Percentiles rank a stretch among this genome's conserved stretches.
These are phyloP conservation scores for Salmacisia buchloeana DNA, from an alignment of 1,284 basidiomycete genomes.

Conservation along the genomic window DNA sequence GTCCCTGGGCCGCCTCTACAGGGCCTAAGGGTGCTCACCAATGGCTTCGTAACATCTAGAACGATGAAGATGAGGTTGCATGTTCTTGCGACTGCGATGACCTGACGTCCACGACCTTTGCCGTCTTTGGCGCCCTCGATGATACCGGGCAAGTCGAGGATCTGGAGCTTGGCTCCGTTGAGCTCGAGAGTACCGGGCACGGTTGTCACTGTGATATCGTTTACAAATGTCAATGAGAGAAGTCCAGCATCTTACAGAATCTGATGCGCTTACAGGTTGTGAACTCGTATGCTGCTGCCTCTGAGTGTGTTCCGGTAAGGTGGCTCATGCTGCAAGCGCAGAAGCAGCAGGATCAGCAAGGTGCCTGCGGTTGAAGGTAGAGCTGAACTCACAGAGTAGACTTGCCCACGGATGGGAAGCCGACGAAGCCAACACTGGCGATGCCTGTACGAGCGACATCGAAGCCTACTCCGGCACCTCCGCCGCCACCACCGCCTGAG, in stretches of 20 bases:
- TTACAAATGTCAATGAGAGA: not conserved
- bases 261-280: constrained; percentile 58
- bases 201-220: constrained; percentile 53
- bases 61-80: constrained; percentile 99
- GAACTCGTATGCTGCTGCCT: constrained; percentile 98
- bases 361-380: not conserved
- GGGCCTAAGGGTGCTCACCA: constrained; percentile 52
- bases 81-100: constrained; percentile 85
- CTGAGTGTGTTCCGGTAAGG: constrained; percentile 92
- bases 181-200: constrained; percentile 94
- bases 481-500: constrained; percentile 71
- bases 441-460: constrained; percentile 95
- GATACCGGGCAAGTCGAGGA: constrained; percentile 72
- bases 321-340: constrained; percentile 73
- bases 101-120: constrained; percentile 94
- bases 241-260: too few species aligned
- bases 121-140: constrained; percentile 99
- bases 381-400: constrained; percentile 60
- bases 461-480: constrained; percentile 62
- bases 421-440: constrained; percentile 72
- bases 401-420: constrained; percentile 58
- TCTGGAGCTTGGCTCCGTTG: constrained; percentile 80
- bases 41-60: constrained; percentile 92
- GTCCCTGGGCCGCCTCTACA: not conserved
- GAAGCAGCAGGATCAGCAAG: not conserved